phyloP scores from a whole-genome alignment of 2,329 filamentous ascomycete species.

The Penicillium sp. region DNA sequence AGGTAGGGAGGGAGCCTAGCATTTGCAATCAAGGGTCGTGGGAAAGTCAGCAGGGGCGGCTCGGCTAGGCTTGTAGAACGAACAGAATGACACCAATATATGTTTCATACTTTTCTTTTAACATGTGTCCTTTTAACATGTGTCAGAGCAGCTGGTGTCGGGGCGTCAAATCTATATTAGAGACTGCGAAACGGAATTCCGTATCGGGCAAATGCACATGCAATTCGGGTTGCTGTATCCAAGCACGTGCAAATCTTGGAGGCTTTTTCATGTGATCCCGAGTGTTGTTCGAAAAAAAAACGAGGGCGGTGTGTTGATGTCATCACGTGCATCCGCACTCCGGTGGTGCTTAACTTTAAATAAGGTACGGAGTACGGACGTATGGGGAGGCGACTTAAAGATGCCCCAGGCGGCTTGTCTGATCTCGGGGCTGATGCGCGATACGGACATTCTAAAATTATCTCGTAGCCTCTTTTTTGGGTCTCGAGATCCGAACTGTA shows the following conservation, averaged over 20 bases:
- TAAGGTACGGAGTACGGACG: background rate
- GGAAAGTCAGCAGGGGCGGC: no score
- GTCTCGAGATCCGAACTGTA: background rate
- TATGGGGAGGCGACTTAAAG: background rate
- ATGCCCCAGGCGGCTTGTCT: background rate
- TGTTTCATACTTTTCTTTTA: background rate
- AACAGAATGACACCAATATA: background rate
- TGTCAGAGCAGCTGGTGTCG: background rate
- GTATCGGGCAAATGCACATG: background rate
- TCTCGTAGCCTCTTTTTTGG: background rate
- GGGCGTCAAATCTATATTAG: background rate
- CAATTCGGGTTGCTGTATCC: background rate
- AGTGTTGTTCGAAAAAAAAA: background rate
- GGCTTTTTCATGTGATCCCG: background rate
- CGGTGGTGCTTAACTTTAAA: background rate
- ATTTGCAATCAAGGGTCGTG: background rate
- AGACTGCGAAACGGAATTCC: background rate
- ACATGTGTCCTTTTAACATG: no score
- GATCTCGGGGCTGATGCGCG: background rate
- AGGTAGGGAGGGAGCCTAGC: background rate
- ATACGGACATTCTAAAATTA: background rate
- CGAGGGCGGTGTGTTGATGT: background rate
- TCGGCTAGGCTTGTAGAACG: background rate
- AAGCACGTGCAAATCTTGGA: background rate
- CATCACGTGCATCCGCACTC: background rate